Base-by-base conservation (phyloP, 2,329 filamentous ascomycete species). In the Lojkania enalia region DNA sequence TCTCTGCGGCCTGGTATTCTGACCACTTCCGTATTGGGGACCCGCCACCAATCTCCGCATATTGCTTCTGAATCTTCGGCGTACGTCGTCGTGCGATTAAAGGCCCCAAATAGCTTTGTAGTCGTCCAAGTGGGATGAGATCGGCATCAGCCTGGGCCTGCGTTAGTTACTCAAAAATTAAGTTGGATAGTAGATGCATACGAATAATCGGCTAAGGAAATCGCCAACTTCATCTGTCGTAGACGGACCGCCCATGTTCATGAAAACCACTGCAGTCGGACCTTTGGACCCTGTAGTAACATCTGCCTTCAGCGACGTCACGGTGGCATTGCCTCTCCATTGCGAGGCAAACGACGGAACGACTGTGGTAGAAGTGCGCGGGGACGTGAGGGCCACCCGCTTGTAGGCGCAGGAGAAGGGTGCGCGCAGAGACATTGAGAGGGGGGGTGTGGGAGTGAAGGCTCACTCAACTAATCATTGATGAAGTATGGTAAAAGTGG, bases 21-120 rank as follows among this genome's bases (percentile, higher is more conserved):
- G 91, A 95, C 95, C 95, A 99, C 71, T 95, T 95, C 57, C 92
- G 85, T 68, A 99, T 99, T 1, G 94, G 94, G 15, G 91, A 97
- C n/a, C 94, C 94, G 51, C 94, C 94, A 47, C 94, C 94, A 64
- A 99, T 99, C 43, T 86, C 90, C 14, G 88, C 82, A 67, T 99
- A 99, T 70, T 99, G 95, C 67, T 96, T 87, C 71, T 95, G 80
- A 52, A 99, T 99, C 75, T 97, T 99, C 20, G 94, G 91, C 1
- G 94, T 99, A 65, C 94, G 82, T 58, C 92, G 83, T 40, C 80
- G 82, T 15, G 92, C 87, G 56, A 99, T 92, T 38, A 96, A 76
- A 13, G 90, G 90, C 1, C 92, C 94, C 21, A 99, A 76, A 69
- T 97, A 97, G 61, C 82, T 83, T 73, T 99, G 94, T 23, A 97